Conservation (phyloP, 2,329 filamentous ascomycete species). For the Pyricularia sp. region DNA sequence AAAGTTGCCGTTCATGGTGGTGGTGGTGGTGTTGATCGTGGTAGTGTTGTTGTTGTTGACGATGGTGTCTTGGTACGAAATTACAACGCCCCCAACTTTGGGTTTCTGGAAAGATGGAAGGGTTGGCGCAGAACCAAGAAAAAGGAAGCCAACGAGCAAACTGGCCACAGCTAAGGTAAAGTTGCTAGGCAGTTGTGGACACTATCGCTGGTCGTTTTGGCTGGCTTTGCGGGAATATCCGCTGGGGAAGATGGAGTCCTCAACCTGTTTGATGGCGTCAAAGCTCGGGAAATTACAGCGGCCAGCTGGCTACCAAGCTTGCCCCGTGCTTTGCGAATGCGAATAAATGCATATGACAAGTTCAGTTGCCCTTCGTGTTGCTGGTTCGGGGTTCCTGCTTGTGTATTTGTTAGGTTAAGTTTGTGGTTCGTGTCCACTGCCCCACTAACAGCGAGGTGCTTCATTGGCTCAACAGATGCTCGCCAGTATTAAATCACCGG, state of each 20-base stretch:
- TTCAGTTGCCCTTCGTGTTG: neutral
- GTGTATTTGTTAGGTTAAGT: neutral
- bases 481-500: neutral
- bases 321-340: neutral
- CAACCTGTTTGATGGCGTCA: neutral
- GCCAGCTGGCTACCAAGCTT: neutral
- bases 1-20: conserved; percentile 70
- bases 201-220: neutral
- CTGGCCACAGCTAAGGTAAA: neutral
- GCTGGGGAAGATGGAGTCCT: neutral
- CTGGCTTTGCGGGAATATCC: neutral
- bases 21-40: neutral
- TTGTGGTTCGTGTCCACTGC: neutral
- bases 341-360: neutral
- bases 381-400: neutral
- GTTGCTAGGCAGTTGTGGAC: neutral
- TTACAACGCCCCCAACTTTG: neutral
- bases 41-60: neutral
- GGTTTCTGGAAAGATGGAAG: neutral
- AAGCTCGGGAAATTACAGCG: neutral
- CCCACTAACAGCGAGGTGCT: neutral
- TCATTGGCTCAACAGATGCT: neutral
- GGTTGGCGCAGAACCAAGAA: neutral
- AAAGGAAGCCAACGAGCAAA: neutral
- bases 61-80: neutral